Evolutionary conservation across 768 basidiomycete genomes (phyloP).

Genomic region (Psilocybe cubensis): DNA sequence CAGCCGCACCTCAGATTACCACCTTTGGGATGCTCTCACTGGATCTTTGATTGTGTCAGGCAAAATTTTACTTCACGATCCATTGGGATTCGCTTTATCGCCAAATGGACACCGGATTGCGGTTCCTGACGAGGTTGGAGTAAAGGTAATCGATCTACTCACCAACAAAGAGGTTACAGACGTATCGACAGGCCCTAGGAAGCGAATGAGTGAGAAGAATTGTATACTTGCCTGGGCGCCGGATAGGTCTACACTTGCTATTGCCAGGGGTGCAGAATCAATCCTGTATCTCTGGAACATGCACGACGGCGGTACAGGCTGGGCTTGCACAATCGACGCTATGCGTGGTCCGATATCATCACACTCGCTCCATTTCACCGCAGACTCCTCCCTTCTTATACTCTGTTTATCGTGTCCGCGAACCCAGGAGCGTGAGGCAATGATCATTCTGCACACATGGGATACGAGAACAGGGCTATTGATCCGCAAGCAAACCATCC

Average conservation of each 20-base stretch:
- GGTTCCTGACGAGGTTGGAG: too few species aligned
- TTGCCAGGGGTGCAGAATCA: not conserved
- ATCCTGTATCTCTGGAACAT: not conserved
- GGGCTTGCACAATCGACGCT: not conserved
- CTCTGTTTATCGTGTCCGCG: not conserved
- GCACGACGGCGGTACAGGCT: not conserved
- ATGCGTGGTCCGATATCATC: not conserved
- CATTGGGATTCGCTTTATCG: too few species aligned
- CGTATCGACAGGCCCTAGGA: not conserved
- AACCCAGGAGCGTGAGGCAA: not conserved
- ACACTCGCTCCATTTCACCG: not conserved
- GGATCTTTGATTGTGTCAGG: too few species aligned
- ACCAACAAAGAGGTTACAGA: too few species aligned
- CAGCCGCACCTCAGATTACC: too few species aligned
- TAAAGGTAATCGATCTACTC: too few species aligned
- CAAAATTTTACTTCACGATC: too few species aligned
- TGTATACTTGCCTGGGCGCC: not conserved
- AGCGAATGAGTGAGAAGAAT: not conserved
- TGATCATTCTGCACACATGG: not conserved
- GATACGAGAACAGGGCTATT: not conserved
- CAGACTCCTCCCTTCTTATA: not conserved
- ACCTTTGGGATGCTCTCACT: too few species aligned
- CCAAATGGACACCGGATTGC: too few species aligned
- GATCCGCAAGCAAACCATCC: not conserved
- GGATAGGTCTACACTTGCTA: not conserved